Percentiles rank a stretch among this genome's conserved stretches.
Evolutionary conservation across 805 yeast species (phyloP).

Genomic region (Wickerhamiella kazuoi): DNA sequence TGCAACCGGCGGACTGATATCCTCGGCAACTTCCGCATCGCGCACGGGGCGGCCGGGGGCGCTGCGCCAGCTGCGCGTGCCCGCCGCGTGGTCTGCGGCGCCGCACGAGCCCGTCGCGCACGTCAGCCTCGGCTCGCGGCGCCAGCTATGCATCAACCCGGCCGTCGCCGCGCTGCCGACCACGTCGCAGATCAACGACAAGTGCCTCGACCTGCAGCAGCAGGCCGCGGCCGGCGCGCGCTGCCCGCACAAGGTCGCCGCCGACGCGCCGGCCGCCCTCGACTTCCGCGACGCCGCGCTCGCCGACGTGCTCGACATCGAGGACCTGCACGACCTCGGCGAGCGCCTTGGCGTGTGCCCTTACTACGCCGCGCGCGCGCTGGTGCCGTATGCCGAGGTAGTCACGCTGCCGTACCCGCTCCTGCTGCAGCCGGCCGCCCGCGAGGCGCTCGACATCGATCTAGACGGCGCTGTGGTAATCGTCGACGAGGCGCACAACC

Average conservation of each 20-base stretch:
- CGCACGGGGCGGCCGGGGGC: too few relatives aligned
- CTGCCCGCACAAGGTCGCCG: conserved; percentile 29
- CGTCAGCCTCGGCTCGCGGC: conserved; percentile 64
- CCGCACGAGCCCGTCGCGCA: conserved; percentile 41
- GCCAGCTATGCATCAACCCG: conserved; percentile 66
- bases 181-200: conserved; percentile 50
- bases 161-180: conserved; percentile 34
- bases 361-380: conserved; percentile 53
- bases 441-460: conserved; percentile 41
- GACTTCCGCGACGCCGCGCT: conserved; percentile 39
- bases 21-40: too few relatives aligned
- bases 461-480: conserved; percentile 50
- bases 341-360: conserved; percentile 47
- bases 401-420: conserved; percentile 76
- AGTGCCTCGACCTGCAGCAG: conserved; percentile 55
- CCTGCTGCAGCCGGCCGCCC: conserved; percentile 40
- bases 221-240: conserved; percentile 12
- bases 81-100: conserved; percentile 34
- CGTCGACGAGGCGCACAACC: conserved; percentile 85
- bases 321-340: conserved; percentile 54
- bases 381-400: conserved; percentile 45
- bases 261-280: conserved; percentile 19
- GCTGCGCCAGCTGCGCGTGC: conserved; percentile 40
- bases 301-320: conserved; percentile 53
- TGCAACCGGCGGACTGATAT: too few relatives aligned